Evolutionary conservation across 352 stramenopile genomes (phyloP), one percentile per base, ranked within the genome.

Genomic region (Elongisporangium senticosum): DNA sequence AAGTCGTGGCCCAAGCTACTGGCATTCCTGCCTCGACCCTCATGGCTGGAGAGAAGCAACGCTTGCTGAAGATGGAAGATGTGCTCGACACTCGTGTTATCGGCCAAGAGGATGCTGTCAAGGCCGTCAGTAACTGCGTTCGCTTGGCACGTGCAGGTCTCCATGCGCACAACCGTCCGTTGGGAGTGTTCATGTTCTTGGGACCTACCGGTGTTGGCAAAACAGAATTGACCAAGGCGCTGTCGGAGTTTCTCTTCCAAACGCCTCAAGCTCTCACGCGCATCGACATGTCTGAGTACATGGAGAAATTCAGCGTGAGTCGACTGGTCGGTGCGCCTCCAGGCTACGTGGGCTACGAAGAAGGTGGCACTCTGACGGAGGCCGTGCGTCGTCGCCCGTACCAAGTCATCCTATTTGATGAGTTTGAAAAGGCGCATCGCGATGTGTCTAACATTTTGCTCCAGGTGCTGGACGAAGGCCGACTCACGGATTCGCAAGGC

Each of bases 261-360:
- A 89, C 83, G 8, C 95, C 98, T 24, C 83, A 97, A 53, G 92
- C 91, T 2, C 79, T 99, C 40, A 97, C 97, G 40, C 87, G 96
- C 23, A 97, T 99, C 49, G 96, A 99, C 69, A 98, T 98, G 93
- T 97, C 85, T 28, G 93, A 98, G 83, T 98, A 98, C 71, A 98
- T 98, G 93, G 95, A 98, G 67, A 98, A 98, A 64, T 96, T 97
- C 66, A 94, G 83, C 47, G 90, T 98, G 13, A 95, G 86, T 40
- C 83, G 94, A 37, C 69, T 99, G 20, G 72, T 98, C 33, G 96
- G 96, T 39, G 85, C 91, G 15, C 90, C 95, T 11, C 92, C 96
- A 15, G 96, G 96, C 50, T 98, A 98, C 69, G 72, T 97, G 11
- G 81, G 77, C 0, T 98, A 97, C 63, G 96, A 99, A 55, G 91